Evolutionary conservation across 805 yeast species (phyloP), one percentile per base, ranked within the genome.

Genomic region (Ascoidea asiatica): DNA sequence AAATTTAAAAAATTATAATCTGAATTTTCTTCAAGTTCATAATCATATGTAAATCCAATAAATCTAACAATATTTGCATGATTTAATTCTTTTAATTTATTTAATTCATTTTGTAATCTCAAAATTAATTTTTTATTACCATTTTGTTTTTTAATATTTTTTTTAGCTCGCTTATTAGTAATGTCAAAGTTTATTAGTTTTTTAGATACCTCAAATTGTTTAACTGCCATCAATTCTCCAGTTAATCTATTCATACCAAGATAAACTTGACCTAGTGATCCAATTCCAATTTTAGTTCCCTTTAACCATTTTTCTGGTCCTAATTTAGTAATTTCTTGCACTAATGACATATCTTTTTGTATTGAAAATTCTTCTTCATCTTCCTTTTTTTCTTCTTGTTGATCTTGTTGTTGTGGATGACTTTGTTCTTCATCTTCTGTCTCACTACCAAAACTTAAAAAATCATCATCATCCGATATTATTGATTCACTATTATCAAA

Each of bases 221-320:
- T 92, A 18, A 92, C 96, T 1, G 97, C 98, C 95, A 90, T 86
- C 43, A 92, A 67, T 57, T 88, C 97, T 39, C 98, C 98, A 0
- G 95, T 88, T 33, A 81, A 62, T 1, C 95, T 83, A 57, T 89
- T 86, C 79, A 92, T 78, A 0, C 97, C 98, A 36, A 92, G 65
- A 50, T 82, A 89, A 1, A 92, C 98, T 1, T 86, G 79, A 29
- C 97, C 98, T 67, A 88, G 92, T 48, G 94, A 81, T 2, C 98
- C 98, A 7, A 90, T 80, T 0, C 98, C 98, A 51, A 92, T 87
- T 41, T 88, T 68, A 0, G 95, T 85, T 41, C 98, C 98, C 53
- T 83, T 83, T 39, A 88, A 71, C 98, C 98, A 92, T 39, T 84
- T 76, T 37, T 77, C 71, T 4, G 95, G 92, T 0, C 84, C 82